A percentile compares a stretch with the other conserved stretches of the same genome.
Conservation (phyloP, 495 filamentous ascomycete species). For the Pyrenula massariospora region DNA sequence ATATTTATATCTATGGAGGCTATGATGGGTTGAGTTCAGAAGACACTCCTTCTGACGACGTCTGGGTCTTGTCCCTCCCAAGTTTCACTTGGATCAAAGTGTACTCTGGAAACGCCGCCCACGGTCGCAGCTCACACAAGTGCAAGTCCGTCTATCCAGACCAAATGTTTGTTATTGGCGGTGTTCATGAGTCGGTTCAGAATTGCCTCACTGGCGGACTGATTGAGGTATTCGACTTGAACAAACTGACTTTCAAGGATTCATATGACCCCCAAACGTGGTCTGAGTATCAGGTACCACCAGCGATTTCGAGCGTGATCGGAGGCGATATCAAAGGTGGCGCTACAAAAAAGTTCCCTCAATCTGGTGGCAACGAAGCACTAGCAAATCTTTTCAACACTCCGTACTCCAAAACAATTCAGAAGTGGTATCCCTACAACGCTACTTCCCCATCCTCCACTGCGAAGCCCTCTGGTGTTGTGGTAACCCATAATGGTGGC, state of each 20-base stretch:
- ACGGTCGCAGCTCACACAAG: conserved; percentile 49
- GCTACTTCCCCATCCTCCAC: conserved; percentile 2
- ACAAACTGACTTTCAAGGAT: conserved; percentile 39
- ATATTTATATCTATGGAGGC: conserved; percentile 70
- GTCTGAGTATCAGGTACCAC: conserved; percentile 50
- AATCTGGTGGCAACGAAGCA: conserved; percentile 35
- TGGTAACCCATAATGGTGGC: conserved; percentile 15
- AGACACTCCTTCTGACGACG: conserved; percentile 42
- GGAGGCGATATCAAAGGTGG: conserved; percentile 51
- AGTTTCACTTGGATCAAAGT: conserved; percentile 66
- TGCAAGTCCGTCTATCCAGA: conserved; percentile 61
- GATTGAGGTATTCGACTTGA: conserved; percentile 54
- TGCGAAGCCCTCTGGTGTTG: conserved; percentile 4
- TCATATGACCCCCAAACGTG: conserved; percentile 47
- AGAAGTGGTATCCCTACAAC: conserved; percentile 49
- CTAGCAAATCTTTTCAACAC: conserved; percentile 41
- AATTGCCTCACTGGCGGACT: conserved; percentile 43
- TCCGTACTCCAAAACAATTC: conserved; percentile 44
- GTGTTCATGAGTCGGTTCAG: conserved; percentile 15
- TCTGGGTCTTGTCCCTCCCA: conserved; percentile 64
- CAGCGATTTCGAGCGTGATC: conserved; percentile 41
- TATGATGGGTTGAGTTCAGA: conserved; percentile 35
- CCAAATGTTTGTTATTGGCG: conserved; percentile 63
- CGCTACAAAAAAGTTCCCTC: conserved; percentile 39
- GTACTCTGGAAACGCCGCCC: conserved; percentile 27